Base-by-base conservation (phyloP, 352 stramenopile genomes). In the Pythium utonaiense region DNA sequence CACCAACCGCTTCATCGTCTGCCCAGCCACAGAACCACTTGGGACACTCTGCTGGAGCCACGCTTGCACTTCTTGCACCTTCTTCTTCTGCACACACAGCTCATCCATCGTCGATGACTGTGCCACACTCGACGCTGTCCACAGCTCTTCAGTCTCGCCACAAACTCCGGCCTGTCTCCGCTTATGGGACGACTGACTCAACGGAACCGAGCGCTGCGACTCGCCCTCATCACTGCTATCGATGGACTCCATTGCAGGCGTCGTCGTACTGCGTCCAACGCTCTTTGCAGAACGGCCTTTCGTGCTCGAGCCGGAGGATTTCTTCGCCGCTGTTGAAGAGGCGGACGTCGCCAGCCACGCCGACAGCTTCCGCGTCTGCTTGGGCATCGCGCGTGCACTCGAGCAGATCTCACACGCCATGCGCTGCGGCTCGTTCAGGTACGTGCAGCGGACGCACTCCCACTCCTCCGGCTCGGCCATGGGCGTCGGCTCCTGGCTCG, bases 11-110 rank as follows among this genome's bases (percentile, higher is more conserved):
- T 89, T 78, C 40, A 71, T 72, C 51, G 14, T 24, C 3, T 48
- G 52, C n/a, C 19, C 1, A 14, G 10, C 7, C 10, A 6, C 27
- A 19, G 27, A 53, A 1, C 8, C 27, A 17, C 22, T 36, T 2
- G 60, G 42, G 4, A 55, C 22, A 31, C 24, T 63, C 13, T 47
- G 59, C 21, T 41, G 24, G 0, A 95, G 41, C 86, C 86, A 95
- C 8, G 79, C 73, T 12, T 65, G 73, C 1, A 95, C 72, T 57
- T 93, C 81, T 30, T 86, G 71, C 10, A 85, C 58, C 64, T 95
- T 95, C 53, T 91, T 92, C 67, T 89, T 91, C 60, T 90, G 86
- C 19, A 95, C 70, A 52, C 82, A 90, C 2, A 95, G 62, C 1
- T 95, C 75, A n/a, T 87, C 77, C 6, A 87, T 66, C 40, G 40